phyloP scores from a whole-genome alignment of 352 stramenopile genomes.

The Phytopythium mirpurense region DNA sequence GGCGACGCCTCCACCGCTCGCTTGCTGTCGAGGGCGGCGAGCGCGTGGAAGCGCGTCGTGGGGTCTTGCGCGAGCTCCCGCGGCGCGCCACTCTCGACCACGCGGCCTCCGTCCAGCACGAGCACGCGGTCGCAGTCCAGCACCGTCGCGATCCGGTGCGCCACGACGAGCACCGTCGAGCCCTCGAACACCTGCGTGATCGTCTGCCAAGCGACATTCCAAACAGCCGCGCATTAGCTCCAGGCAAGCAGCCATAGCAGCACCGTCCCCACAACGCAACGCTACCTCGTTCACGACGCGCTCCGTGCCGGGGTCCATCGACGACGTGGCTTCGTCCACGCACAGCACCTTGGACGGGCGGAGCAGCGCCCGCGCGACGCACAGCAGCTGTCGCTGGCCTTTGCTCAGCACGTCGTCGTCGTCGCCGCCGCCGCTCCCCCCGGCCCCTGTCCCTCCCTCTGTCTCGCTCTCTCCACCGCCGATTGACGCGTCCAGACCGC shows the following conservation, averaged over 20 bases:
- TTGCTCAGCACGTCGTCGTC: constrained; percentile 58
- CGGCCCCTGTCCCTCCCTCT: not conserved
- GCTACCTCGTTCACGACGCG: constrained; percentile 59
- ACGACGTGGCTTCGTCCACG: constrained; percentile 89
- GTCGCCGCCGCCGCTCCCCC: not conserved
- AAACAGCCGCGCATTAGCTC: too few relatives aligned
- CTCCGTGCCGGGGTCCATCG: constrained; percentile 89
- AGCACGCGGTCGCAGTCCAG: constrained; percentile 90
- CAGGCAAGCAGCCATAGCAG: too few relatives aligned
- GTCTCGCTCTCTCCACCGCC: constrained; percentile 15
- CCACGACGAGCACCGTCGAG: constrained; percentile 96
- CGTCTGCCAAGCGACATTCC: too few relatives aligned
- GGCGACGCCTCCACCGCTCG: not conserved
- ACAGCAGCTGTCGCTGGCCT: constrained; percentile 72
- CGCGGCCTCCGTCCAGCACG: constrained; percentile 46
- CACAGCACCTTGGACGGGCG: constrained; percentile 91
- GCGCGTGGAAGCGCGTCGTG: constrained; percentile 35
- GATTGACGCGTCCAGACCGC: constrained; percentile 46
- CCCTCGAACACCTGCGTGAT: constrained; percentile 90
- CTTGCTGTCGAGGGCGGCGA: constrained; percentile 13
- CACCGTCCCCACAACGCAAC: not conserved
- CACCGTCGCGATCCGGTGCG: constrained; percentile 96
- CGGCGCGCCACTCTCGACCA: constrained; percentile 50
- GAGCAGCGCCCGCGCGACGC: constrained; percentile 76
- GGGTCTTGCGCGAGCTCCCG: constrained; percentile 25